Evolutionary conservation across 306 rosid genomes (phyloP).

Genomic region (Sicyos edulis): DNA sequence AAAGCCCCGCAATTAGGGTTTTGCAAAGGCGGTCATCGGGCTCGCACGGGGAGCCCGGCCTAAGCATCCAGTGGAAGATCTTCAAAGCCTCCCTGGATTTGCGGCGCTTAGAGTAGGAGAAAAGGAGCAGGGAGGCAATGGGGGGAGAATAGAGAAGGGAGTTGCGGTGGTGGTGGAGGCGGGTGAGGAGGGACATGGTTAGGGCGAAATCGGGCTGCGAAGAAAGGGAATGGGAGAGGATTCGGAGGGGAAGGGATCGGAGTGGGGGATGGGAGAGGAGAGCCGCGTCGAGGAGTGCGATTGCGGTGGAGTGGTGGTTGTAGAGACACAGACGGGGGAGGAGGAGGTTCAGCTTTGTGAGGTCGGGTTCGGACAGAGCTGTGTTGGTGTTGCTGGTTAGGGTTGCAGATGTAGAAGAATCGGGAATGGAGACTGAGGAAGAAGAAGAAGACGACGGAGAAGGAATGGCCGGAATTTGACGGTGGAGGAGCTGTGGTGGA

Average conservation of each 20-base stretch:
- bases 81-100: constrained; percentile 44
- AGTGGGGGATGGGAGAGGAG: constrained; percentile 46
- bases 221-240: constrained; percentile 41
- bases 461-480: background rate
- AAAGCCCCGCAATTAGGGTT: constrained; percentile 41
- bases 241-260: constrained; percentile 38
- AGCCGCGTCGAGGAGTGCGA: constrained; percentile 39
- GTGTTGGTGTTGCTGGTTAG: background rate
- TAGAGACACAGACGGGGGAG: constrained; percentile 59
- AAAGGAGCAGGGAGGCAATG: constrained; percentile 33
- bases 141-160: constrained; percentile 34
- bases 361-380: constrained; percentile 11
- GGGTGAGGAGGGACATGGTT: constrained; percentile 58
- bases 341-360: constrained; percentile 40
- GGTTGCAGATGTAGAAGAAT: background rate
- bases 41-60: constrained; percentile 44
- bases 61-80: constrained; percentile 44
- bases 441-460: background rate
- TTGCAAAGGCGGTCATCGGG: constrained; percentile 30
- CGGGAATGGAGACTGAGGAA: background rate
- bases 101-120: constrained; percentile 29
- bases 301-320: constrained; percentile 41
- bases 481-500: background rate
- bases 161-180: constrained; percentile 37
- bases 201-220: constrained; percentile 40